These are phyloP conservation scores for Colletotrichum destructivum DNA, from an alignment of 2,329 filamentous ascomycete genomes.

Conservation along the genomic window DNA sequence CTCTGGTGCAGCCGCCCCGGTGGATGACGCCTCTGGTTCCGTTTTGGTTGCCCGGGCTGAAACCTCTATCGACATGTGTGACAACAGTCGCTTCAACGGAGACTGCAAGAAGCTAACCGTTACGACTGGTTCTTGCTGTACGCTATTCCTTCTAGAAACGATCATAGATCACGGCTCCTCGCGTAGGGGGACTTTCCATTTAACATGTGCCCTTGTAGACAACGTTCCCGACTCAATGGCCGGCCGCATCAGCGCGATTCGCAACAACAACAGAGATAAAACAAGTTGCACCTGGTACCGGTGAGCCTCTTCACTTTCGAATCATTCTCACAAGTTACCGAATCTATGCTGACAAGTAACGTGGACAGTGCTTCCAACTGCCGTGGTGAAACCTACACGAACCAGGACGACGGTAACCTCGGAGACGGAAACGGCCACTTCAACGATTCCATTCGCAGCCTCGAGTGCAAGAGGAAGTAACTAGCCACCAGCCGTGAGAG, in stretches of 20 bases:
- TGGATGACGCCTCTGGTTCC: background rate
- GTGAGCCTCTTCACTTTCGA: background rate
- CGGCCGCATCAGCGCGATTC: constrained; percentile 9
- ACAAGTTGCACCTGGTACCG: background rate
- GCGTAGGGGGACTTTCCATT: no score
- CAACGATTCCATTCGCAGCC: constrained; percentile 11
- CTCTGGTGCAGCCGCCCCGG: background rate
- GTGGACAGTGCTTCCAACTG: background rate
- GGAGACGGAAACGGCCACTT: constrained; percentile 9
- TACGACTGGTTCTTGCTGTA: background rate
- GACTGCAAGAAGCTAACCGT: background rate
- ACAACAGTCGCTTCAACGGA: background rate
- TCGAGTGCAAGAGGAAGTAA: background rate
- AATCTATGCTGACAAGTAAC: background rate
- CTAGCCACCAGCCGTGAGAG: background rate
- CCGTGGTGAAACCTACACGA: background rate
- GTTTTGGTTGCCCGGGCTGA: background rate
- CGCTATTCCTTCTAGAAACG: background rate
- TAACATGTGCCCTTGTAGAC: background rate
- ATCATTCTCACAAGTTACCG: background rate
- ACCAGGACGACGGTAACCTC: constrained; percentile 9
- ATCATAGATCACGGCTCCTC: no score
- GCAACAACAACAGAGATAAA: background rate
- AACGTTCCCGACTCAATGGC: background rate
- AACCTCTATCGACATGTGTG: background rate